Conservation (phyloP, 202 grass and related monocot species). For the Schoenoplectus tabernaemontani region DNA sequence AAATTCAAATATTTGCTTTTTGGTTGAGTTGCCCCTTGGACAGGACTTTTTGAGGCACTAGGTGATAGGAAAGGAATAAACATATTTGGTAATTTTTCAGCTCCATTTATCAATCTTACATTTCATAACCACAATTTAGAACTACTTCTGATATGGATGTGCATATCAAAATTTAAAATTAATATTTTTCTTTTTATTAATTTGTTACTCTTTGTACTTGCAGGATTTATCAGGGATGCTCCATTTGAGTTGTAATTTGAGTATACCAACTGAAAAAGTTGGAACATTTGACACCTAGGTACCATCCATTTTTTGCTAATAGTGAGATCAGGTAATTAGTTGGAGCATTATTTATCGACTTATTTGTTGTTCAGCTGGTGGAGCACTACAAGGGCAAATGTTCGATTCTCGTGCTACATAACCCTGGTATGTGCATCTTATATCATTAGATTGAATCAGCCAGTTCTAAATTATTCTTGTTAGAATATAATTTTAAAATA, state of each 20-base stretch:
- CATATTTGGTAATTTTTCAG: conserved; percentile 81
- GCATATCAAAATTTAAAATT: not conserved
- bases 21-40: not conserved
- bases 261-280: conserved; percentile 68
- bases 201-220: not conserved
- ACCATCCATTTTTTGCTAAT: not conserved
- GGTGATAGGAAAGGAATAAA: conserved; percentile 89
- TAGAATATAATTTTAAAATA: too few relatives aligned
- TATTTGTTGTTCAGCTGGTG: conserved; percentile 51
- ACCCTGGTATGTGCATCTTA: too few relatives aligned
- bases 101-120: conserved; percentile 21
- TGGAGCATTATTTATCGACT: not conserved
- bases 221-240: conserved; percentile 94
- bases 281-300: conserved; percentile 91
- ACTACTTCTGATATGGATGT: not conserved
- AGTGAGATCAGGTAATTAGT: not conserved
- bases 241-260: conserved; percentile 73
- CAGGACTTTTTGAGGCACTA: conserved; percentile 89
- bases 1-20: not conserved
- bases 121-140: not conserved
- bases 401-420: too few relatives aligned
- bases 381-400: too few relatives aligned
- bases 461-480: too few relatives aligned
- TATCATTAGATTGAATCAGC: too few relatives aligned
- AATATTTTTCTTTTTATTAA: not conserved